A percentile compares a stretch with the other conserved stretches of the same genome.
Evolutionary conservation across 1,284 basidiomycete genomes (phyloP).

Genomic region (Kalmanozyma brasiliensis): DNA sequence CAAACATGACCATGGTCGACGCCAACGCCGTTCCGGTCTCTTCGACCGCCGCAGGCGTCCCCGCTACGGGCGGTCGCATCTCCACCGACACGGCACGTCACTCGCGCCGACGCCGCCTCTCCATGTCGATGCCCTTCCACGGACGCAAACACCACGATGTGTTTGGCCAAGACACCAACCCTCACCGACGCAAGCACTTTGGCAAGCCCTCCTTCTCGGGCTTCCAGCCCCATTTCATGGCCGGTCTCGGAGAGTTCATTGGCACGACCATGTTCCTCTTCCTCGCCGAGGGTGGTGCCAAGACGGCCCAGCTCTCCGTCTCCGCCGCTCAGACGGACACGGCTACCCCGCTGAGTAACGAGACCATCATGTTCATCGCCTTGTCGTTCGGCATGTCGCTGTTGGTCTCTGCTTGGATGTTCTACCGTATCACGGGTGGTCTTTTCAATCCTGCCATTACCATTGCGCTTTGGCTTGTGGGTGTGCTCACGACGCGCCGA

Average conservation of each 20-base stretch:
- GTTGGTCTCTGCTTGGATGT: conserved; percentile 72
- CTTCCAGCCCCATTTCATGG: conserved; percentile 42
- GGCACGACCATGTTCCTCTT: conserved; percentile 54
- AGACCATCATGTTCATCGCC: conserved; percentile 57
- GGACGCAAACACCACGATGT: conserved; percentile 8
- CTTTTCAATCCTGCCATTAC: conserved; percentile 72
- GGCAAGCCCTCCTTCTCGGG: conserved; percentile 31
- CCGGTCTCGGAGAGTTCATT: conserved; percentile 42
- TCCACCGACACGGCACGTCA: conserved; percentile 27
- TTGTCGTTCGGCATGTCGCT: conserved; percentile 54
- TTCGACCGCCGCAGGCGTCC: background rate
- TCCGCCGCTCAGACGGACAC: conserved; percentile 18
- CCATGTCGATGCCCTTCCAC: conserved; percentile 1
- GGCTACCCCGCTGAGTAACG: conserved; percentile 29
- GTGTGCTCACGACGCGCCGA: conserved; percentile 69
- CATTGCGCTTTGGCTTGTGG: conserved; percentile 70
- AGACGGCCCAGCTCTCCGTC: conserved; percentile 39
- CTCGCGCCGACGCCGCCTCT: background rate
- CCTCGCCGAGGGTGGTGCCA: conserved; percentile 51
- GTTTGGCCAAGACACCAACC: background rate
- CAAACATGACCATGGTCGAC: conserved; percentile 18
- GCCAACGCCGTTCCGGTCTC: background rate
- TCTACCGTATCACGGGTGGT: conserved; percentile 78
- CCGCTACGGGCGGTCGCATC: conserved; percentile 14
- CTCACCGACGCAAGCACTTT: conserved; percentile 11